Conservation (phyloP, 1,284 basidiomycete genomes). For the Tetrapyrgos nigripes region DNA sequence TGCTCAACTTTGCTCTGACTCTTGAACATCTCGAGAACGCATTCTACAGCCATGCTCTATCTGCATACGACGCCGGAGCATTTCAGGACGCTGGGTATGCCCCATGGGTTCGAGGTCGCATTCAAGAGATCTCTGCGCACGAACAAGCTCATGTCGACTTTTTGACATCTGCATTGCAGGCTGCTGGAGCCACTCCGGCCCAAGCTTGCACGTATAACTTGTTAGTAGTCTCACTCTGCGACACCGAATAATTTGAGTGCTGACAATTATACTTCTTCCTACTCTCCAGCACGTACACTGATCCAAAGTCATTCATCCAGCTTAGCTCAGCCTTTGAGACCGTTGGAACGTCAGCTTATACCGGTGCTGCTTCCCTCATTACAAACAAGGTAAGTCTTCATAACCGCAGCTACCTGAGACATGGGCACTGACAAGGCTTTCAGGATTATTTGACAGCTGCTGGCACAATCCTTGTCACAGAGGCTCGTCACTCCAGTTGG, state of each 20-base stretch:
- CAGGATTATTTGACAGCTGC: slow-evolving; percentile 46
- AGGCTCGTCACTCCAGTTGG: slow-evolving; percentile 58
- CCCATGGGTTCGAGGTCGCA: slow-evolving; percentile 48
- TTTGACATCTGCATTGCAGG: slow-evolving; percentile 23
- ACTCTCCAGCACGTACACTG: slow-evolving; percentile 50
- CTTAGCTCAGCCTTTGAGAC: slow-evolving; percentile 63
- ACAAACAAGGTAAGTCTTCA: slow-evolving; percentile 30
- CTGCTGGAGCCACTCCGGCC: slow-evolving; percentile 17
- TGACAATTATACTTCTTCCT: neutral
- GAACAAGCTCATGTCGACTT: slow-evolving; percentile 49
- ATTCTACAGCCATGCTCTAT: slow-evolving; percentile 45
- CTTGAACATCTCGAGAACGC: slow-evolving; percentile 62
- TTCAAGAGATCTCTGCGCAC: slow-evolving; percentile 54
- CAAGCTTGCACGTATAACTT: slow-evolving; percentile 14
- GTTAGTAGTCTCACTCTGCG: neutral
- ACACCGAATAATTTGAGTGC: neutral
- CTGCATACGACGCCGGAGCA: slow-evolving; percentile 41
- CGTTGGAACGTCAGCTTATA: slow-evolving; percentile 61
- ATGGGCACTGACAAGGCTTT: neutral
- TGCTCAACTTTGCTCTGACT: slow-evolving; percentile 57
- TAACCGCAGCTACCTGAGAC: neutral
- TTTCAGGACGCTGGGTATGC: slow-evolving; percentile 53
- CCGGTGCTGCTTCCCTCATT: slow-evolving; percentile 56
- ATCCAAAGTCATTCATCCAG: slow-evolving; percentile 55
- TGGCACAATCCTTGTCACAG: slow-evolving; percentile 47